Conservation (phyloP, 2,329 filamentous ascomycete genomes). For the Phyllosticta paracitricarpa region DNA sequence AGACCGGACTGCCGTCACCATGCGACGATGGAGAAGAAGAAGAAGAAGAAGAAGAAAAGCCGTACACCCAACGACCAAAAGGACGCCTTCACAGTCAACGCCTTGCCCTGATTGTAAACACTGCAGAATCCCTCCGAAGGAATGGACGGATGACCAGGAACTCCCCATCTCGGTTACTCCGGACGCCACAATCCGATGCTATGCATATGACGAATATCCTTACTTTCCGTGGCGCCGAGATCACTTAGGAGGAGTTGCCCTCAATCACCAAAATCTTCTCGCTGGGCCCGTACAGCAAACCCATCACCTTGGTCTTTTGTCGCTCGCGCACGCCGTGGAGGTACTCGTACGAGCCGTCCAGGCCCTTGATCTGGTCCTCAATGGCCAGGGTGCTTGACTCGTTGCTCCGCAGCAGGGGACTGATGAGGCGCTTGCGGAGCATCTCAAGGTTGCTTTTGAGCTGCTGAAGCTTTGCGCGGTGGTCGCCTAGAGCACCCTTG, state of each 20-base stretch:
- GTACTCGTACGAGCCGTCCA: slow-evolving; percentile 71
- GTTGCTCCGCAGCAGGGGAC: slow-evolving; percentile 65
- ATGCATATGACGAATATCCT: slow-evolving; percentile 8
- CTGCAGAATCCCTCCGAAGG: background rate
- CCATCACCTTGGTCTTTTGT: slow-evolving; percentile 76
- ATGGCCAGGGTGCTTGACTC: slow-evolving; percentile 61
- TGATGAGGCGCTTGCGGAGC: slow-evolving; percentile 73
- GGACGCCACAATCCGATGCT: background rate
- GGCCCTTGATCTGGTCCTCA: slow-evolving; percentile 74
- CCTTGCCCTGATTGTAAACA: background rate
- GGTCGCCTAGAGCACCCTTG: slow-evolving; percentile 76
- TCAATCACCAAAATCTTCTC: slow-evolving; percentile 8
- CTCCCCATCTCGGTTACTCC: slow-evolving; percentile 6
- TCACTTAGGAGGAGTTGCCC: slow-evolving; percentile 7
- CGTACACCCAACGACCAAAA: slow-evolving; percentile 1
- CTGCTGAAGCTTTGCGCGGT: slow-evolving; percentile 73
- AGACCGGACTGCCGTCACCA: slow-evolving; percentile 3
- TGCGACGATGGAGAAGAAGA: background rate
- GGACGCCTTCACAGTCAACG: background rate
- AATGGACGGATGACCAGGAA: slow-evolving; percentile 6
- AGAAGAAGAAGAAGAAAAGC: background rate
- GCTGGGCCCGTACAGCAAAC: slow-evolving; percentile 37
- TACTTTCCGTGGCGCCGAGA: slow-evolving; percentile 4
- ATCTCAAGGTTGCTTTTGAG: slow-evolving; percentile 81
- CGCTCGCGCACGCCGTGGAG: slow-evolving; percentile 63